These are phyloP conservation scores for Tulasnella calospora DNA, from an alignment of 768 basidiomycete genomes.

Conservation along the genomic window DNA sequence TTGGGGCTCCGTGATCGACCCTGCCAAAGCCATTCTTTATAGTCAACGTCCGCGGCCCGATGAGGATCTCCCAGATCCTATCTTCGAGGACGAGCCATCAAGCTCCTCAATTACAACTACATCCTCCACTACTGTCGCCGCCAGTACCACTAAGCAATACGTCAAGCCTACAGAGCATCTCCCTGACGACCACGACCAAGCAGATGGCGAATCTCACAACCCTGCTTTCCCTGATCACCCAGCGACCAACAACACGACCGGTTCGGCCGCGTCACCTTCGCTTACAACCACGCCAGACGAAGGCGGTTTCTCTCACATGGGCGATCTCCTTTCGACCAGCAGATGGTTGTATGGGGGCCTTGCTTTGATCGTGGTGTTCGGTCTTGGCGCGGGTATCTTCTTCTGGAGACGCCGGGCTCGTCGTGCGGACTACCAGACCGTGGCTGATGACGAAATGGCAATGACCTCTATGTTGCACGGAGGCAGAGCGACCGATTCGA, in stretches of 20 bases:
- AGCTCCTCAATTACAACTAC: conserved; percentile 36
- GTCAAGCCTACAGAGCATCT: conserved; percentile 83
- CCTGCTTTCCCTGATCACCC: conserved; percentile 58
- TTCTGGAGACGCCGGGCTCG: conserved; percentile 65
- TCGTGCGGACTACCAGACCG: conserved; percentile 51
- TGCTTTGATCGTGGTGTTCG: conserved; percentile 74
- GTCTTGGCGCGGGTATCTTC: conserved; percentile 61
- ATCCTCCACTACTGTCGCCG: conserved; percentile 36
- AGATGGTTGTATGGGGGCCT: conserved; percentile 89
- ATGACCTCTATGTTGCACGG: conserved; percentile 62
- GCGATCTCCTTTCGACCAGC: conserved; percentile 63
- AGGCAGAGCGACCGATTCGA: conserved; percentile 39
- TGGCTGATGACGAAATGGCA: conserved; percentile 65
- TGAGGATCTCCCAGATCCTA: conserved; percentile 18
- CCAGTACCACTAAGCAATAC: conserved; percentile 53
- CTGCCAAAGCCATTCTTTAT: conserved; percentile 58
- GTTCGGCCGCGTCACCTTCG: conserved; percentile 36
- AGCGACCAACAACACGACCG: conserved; percentile 32
- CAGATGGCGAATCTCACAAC: conserved; percentile 72
- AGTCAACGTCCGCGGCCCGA: conserved; percentile 31
- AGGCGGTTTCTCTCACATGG: conserved; percentile 80
- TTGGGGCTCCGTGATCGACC: conserved; percentile 83
- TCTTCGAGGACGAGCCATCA: conserved; percentile 31
- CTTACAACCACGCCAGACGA: conserved; percentile 63
- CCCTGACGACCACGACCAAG: conserved; percentile 77